These are phyloP conservation scores for Rhynchospora pubera DNA, from an alignment of 176 grass and related monocot species.

Conservation along the genomic window DNA sequence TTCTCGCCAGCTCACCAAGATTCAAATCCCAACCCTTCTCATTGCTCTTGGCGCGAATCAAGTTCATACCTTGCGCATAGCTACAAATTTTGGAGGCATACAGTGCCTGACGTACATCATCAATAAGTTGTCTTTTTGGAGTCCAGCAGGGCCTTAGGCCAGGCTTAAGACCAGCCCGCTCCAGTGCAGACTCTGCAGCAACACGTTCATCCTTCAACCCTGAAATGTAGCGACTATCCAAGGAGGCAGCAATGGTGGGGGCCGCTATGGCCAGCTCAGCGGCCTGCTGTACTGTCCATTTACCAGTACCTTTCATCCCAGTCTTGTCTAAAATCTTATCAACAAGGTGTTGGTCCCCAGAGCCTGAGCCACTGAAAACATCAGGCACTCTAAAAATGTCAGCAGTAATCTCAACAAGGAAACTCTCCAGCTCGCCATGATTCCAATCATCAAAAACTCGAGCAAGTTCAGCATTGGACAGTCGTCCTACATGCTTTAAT, in stretches of 20 bases:
- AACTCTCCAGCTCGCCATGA: constrained; percentile 73
- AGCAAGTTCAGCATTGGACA: constrained; percentile 48
- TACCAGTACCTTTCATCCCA: constrained; percentile 89
- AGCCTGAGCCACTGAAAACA: constrained; percentile 17
- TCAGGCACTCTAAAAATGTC: constrained; percentile 65
- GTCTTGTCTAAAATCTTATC: constrained; percentile 94
- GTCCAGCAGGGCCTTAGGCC: constrained; percentile 8
- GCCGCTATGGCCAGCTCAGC: constrained; percentile 67
- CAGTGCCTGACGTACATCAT: constrained; percentile 46
- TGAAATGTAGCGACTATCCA: constrained; percentile 7
- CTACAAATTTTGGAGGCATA: constrained; percentile 88
- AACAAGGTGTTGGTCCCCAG: constrained; percentile 29
- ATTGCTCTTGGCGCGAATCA: constrained; percentile 61
- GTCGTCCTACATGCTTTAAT: constrained; percentile 36
- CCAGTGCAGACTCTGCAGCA: constrained; percentile 42
- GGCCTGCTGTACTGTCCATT: constrained; percentile 88
- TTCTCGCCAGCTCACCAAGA: constrained; percentile 79
- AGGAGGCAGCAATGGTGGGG: constrained; percentile 53
- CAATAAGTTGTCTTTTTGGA: neutral
- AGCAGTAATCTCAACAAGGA: constrained; percentile 70
- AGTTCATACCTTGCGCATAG: constrained; percentile 97
- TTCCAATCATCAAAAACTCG: constrained; percentile 63
- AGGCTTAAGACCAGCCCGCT: constrained; percentile 52
- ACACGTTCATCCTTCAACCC: constrained; percentile 85
- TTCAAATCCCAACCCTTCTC: constrained; percentile 87